Conservation (phyloP, 2,329 filamentous ascomycete genomes). For the Mycosphaerelloides madeirae region DNA sequence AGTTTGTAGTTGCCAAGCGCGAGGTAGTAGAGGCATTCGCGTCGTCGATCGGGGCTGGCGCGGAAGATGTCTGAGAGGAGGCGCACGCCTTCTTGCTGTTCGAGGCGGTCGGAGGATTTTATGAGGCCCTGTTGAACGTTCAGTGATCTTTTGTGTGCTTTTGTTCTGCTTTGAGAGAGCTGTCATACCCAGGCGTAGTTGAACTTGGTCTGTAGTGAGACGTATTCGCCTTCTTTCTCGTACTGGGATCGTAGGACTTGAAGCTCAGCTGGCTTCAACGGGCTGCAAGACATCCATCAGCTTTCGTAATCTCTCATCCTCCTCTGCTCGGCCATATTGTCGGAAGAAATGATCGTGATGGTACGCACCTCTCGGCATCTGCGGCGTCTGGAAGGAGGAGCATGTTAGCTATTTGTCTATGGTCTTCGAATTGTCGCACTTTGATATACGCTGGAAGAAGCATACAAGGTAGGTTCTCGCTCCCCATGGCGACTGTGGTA, state of each 20-base stretch:
- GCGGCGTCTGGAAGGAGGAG: conserved; percentile 68
- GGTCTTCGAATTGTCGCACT: background rate
- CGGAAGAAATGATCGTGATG: background rate
- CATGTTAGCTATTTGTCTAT: conserved; percentile 23
- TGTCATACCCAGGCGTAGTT: conserved; percentile 90
- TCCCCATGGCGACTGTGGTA: conserved; percentile 31
- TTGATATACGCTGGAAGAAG: background rate
- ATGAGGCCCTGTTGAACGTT: conserved; percentile 68
- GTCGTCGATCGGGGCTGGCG: conserved; percentile 81
- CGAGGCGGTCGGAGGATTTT: conserved; percentile 76
- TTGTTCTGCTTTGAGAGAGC: background rate
- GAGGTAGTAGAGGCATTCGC: conserved; percentile 97
- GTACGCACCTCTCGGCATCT: conserved; percentile 81
- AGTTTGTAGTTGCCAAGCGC: conserved; percentile 97
- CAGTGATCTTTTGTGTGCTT: background rate
- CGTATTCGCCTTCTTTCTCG: conserved; percentile 95
- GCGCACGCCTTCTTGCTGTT: conserved; percentile 40
- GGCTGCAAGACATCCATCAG: conserved; percentile 46
- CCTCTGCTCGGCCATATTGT: background rate
- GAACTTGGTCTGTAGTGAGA: conserved; percentile 97
- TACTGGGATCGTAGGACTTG: conserved; percentile 90
- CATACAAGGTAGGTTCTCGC: conserved; percentile 48
- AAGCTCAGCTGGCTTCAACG: conserved; percentile 85
- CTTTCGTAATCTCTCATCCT: background rate
- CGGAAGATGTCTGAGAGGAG: conserved; percentile 67